Evolutionary conservation across 2,329 filamentous ascomycete species (phyloP), one percentile per base, ranked within the genome.

Genomic region (Alternaria sp.): DNA sequence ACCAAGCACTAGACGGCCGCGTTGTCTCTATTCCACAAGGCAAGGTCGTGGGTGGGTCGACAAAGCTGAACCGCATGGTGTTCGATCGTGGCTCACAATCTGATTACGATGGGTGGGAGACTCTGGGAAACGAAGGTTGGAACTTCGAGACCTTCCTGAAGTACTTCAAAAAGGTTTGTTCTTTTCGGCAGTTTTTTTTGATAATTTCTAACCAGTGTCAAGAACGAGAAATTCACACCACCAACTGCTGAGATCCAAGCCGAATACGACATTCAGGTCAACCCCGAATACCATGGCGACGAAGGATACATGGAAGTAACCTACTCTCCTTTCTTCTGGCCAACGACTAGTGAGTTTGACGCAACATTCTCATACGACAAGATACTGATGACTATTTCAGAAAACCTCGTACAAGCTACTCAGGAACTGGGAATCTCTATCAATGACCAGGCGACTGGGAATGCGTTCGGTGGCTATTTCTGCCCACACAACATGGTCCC

Each of bases 61-160:
- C 70, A 5, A 72, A 72, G 56, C 52, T 85, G n/a, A 84, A 84
- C 59, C 77, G 81, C 19, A 70, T 78, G 66, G 71, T 72, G 3
- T 74, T 74, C 52, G 73, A 77, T 47, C 74, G 76, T 19, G 74
- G 67, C 9, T 53, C 66, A 5, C 70, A 65, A 43, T 68, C 72
- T 9, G 77, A 79, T 28, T 79, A 76, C 40, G 72, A 78, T 69
- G 70, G 60, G 11, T 76, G 74, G 73, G 71, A 73, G 52, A 17
- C 50, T 8, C 59, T 76, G 10, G 72, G 73, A 3, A 73, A 73
- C 36, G 40, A 64, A 15, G 73, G 73, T 17, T 76, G 73, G 75
- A 60, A 74, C 50, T 77, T 75, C 50, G 63, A 68, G 2, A 62
- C 60, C 6, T 58, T 80, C 44, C 57, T 78, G 13, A 67, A 71